phyloP scores from a whole-genome alignment of 768 basidiomycete species.

The Hypholoma fasciculare region DNA sequence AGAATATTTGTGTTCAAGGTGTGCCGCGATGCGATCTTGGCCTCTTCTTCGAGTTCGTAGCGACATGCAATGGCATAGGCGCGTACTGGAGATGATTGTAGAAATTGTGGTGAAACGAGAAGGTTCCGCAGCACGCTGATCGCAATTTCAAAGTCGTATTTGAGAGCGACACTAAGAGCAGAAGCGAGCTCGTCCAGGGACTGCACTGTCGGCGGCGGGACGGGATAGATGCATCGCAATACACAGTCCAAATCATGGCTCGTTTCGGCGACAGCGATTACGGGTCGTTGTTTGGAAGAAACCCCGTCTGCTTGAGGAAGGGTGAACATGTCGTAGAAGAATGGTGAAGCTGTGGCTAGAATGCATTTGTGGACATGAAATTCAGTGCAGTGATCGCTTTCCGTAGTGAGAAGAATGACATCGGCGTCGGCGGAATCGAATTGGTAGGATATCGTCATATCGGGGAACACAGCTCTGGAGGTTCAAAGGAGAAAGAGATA shows the following conservation, averaged over 20 bases:
- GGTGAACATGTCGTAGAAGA: constrained; percentile 70
- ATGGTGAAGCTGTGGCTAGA: constrained; percentile 61
- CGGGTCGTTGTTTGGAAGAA: constrained; percentile 28
- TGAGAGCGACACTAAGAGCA: constrained; percentile 54
- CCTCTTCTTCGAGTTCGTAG: constrained; percentile 64
- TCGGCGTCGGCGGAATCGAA: constrained; percentile 34
- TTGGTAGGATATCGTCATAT: constrained; percentile 12
- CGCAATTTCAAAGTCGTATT: constrained; percentile 60
- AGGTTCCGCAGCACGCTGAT: constrained; percentile 47
- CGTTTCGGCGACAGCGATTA: constrained; percentile 58
- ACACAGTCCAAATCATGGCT: constrained; percentile 44
- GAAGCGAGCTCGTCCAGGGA: constrained; percentile 54
- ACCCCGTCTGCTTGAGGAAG: constrained; percentile 47
- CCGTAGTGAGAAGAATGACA: constrained; percentile 23
- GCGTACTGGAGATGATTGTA: constrained; percentile 49
- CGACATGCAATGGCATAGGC: constrained; percentile 74
- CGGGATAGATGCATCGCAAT: constrained; percentile 63
- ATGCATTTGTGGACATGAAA: constrained; percentile 66
- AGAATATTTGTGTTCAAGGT: constrained; percentile 56
- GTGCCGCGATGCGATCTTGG: constrained; percentile 56
- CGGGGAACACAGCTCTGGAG: neutral
- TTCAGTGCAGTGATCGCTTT: constrained; percentile 35
- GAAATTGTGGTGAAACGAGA: constrained; percentile 51
- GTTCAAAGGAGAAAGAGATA: neutral
- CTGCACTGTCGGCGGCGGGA: constrained; percentile 50